Conservation (phyloP, 495 filamentous ascomycete species). For the Penicillium turbatum region DNA sequence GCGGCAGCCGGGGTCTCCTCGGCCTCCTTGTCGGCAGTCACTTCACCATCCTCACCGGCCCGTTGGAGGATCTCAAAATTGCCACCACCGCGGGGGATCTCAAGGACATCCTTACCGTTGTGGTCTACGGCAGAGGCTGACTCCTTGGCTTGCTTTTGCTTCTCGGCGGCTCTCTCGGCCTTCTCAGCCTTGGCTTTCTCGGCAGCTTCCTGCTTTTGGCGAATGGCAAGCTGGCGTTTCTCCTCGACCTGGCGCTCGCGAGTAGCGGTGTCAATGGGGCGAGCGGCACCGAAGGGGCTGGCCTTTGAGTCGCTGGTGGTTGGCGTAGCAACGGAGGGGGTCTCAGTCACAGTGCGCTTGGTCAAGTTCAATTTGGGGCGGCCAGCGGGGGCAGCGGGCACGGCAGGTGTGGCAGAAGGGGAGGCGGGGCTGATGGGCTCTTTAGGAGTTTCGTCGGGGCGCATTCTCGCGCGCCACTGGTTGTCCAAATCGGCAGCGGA, state of each 20-base stretch:
- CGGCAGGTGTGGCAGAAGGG: constrained; percentile 39
- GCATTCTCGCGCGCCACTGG: constrained; percentile 82
- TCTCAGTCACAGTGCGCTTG: constrained; percentile 84
- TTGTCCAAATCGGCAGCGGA: constrained; percentile 84
- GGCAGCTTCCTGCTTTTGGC: constrained; percentile 82
- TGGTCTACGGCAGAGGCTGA: constrained; percentile 45
- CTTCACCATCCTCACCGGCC: constrained; percentile 41
- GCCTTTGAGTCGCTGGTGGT: constrained; percentile 64
- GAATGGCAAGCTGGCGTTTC: constrained; percentile 66
- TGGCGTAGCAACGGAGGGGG: constrained; percentile 46
- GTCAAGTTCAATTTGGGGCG: constrained; percentile 77
- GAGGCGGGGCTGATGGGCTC: constrained; percentile 61
- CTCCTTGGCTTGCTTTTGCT: constrained; percentile 47
- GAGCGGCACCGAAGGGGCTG: constrained; percentile 87
- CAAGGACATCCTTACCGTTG: constrained; percentile 43
- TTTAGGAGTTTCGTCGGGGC: constrained; percentile 61
- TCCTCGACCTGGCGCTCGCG: constrained; percentile 87
- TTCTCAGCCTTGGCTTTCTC: constrained; percentile 79
- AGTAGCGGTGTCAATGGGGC: constrained; percentile 83
- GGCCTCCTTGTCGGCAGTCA: constrained; percentile 35
- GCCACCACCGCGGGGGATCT: constrained; percentile 40
- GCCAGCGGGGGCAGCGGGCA: constrained; percentile 47
- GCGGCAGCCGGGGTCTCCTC: constrained; percentile 27
- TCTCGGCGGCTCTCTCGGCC: constrained; percentile 40
- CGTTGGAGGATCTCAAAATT: constrained; percentile 54